Evolutionary conservation across 345 rosid genomes (phyloP).

Genomic region (Ceriops zippeliana): DNA sequence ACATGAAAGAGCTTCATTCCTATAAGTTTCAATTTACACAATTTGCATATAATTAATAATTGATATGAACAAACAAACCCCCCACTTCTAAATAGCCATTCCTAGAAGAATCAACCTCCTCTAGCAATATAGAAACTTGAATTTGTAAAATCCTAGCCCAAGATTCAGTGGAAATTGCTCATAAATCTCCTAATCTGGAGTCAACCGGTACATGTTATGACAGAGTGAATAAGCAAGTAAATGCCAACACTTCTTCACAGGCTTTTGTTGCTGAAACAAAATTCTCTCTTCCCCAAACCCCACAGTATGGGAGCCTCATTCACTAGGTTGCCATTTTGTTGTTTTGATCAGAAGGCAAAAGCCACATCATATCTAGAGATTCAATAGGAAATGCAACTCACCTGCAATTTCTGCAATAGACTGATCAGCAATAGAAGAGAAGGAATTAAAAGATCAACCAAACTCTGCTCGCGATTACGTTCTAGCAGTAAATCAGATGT

Average conservation of each 20-base stretch:
- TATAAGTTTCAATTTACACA: background rate
- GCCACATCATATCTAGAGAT: background rate
- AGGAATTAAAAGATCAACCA: constrained; percentile 86
- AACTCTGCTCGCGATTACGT: constrained; percentile 92
- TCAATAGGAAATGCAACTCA: constrained; percentile 25
- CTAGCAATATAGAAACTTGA: background rate
- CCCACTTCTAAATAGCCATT: background rate
- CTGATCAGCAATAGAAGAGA: constrained; percentile 67
- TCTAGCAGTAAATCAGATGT: constrained; percentile 89
- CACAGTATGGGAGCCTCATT: background rate
- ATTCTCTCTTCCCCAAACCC: background rate
- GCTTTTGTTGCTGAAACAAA: constrained; percentile 1
- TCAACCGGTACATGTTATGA: background rate
- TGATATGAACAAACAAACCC: background rate
- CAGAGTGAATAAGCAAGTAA: background rate
- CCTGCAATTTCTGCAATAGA: constrained; percentile 81
- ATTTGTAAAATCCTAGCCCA: background rate
- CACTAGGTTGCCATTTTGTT: too few species aligned
- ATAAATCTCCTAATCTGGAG: background rate
- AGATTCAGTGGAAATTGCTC: background rate
- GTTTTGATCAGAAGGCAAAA: background rate
- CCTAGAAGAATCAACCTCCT: background rate
- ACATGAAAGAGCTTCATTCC: constrained; percentile 18
- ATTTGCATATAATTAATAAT: constrained; percentile 1
- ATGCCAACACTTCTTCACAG: background rate